A percentile compares a stretch with the other conserved stretches of the same genome.
These are phyloP conservation scores for Heterobasidion irregulare DNA, from an alignment of 1,284 basidiomycete species.

Conservation along the genomic window DNA sequence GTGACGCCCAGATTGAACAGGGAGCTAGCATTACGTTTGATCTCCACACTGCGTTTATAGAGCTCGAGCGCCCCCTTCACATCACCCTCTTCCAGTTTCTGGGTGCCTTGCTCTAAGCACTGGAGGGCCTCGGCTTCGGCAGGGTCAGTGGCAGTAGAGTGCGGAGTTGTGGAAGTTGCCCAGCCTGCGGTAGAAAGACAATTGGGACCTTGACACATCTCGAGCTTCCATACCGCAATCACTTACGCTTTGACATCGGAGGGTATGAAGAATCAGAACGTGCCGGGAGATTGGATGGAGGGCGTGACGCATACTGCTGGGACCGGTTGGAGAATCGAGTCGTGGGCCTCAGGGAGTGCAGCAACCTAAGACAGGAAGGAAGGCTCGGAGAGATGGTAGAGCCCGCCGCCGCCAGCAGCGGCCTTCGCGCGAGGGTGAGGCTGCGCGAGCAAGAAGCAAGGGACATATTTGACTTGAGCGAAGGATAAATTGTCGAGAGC, in stretches of 20 bases:
- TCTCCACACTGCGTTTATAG: slow-evolving; percentile 76
- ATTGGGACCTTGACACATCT: slow-evolving; percentile 9
- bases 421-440: neutral
- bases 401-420: neutral
- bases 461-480: slow-evolving; percentile 4
- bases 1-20: slow-evolving; percentile 88
- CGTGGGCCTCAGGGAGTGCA: neutral
- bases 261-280: neutral
- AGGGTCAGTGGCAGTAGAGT: slow-evolving; percentile 78
- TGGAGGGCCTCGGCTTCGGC: slow-evolving; percentile 76
- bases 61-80: slow-evolving; percentile 71
- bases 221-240: slow-evolving; percentile 1
- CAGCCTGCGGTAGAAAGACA: slow-evolving; percentile 43
- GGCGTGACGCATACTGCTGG: neutral
- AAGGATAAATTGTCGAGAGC: neutral
- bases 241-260: slow-evolving; percentile 4
- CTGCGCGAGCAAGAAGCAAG: neutral
- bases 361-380: neutral
- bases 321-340: neutral
- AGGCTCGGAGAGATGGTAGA: neutral
- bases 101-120: slow-evolving; percentile 82
- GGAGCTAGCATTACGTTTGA: slow-evolving; percentile 76
- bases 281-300: slow-evolving; percentile 8
- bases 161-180: slow-evolving; percentile 76
- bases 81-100: slow-evolving; percentile 86